Evolutionary conservation across 805 yeast species (phyloP).

Genomic region (Debaryomyces tyrocola): DNA sequence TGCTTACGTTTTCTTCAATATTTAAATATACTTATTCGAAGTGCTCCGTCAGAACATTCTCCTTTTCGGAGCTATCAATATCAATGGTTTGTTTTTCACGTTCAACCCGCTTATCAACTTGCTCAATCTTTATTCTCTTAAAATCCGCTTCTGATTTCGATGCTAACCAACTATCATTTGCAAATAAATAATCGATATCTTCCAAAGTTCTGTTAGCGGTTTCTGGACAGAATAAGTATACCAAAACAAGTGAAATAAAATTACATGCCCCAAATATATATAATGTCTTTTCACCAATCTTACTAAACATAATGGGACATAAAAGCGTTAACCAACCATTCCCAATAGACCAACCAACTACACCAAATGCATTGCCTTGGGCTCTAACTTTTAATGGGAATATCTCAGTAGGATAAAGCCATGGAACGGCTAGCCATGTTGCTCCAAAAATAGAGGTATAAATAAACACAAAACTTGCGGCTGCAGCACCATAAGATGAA

Average conservation of each 20-base stretch:
- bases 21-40: too few species aligned
- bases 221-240: slow-evolving; percentile 69
- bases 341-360: slow-evolving; percentile 25
- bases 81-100: neutral
- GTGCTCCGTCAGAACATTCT: too few species aligned
- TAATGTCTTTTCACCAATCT: slow-evolving; percentile 26
- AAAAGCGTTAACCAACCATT: slow-evolving; percentile 34
- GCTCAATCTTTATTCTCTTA: neutral
- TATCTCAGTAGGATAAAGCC: slow-evolving; percentile 29
- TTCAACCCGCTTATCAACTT: neutral
- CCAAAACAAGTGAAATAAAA: slow-evolving; percentile 10
- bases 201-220: slow-evolving; percentile 72
- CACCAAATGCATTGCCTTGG: slow-evolving; percentile 24
- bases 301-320: slow-evolving; percentile 28
- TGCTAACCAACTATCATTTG: slow-evolving; percentile 6
- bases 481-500: slow-evolving; percentile 13
- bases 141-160: slow-evolving; percentile 5
- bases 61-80: neutral
- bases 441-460: slow-evolving; percentile 23
- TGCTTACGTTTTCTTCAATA: too few species aligned
- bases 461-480: slow-evolving; percentile 23
- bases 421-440: slow-evolving; percentile 30
- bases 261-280: slow-evolving; percentile 31
- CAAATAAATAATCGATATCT: slow-evolving; percentile 15
- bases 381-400: slow-evolving; percentile 24